Conservation (phyloP, 2,329 filamentous ascomycete species). For the Neofusicoccum laricinum region DNA sequence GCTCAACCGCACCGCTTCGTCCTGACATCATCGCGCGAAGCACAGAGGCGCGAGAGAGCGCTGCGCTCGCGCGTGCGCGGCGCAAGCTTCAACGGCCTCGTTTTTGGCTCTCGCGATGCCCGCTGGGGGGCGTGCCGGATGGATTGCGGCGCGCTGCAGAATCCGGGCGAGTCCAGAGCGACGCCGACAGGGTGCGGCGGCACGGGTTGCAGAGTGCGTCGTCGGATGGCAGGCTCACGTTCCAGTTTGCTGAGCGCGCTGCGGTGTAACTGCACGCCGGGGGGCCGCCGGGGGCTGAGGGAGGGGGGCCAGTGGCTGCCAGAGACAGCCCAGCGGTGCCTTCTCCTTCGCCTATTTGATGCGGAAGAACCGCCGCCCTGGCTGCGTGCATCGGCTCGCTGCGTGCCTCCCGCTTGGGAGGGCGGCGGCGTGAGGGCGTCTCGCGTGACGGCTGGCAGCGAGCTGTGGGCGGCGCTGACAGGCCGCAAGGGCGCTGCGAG, state of each 20-base stretch:
- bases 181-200: conserved; percentile 7
- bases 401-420: not conserved
- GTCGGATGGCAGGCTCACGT: conserved; percentile 6
- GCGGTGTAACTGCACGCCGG: conserved; percentile 3
- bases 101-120: not conserved
- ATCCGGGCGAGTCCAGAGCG: conserved; percentile 2
- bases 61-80: not conserved
- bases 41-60: not conserved
- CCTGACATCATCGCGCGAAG: not conserved
- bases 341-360: not conserved
- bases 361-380: not conserved
- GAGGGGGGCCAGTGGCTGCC: conserved; percentile 5
- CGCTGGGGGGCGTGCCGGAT: not conserved
- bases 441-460: not conserved
- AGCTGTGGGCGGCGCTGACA: not conserved
- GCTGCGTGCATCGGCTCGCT: not conserved
- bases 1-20: not conserved
- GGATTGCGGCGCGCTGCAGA: not conserved
- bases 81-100: not conserved
- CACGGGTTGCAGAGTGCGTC: conserved; percentile 8
- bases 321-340: not conserved
- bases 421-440: not conserved
- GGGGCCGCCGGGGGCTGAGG: not conserved
- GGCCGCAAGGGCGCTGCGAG: not conserved
- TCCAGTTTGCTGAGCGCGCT: conserved; percentile 1